A percentile compares a stretch with the other conserved stretches of the same genome.
phyloP scores from a whole-genome alignment of 1,284 basidiomycete genomes.

The Boletus calvinii region DNA sequence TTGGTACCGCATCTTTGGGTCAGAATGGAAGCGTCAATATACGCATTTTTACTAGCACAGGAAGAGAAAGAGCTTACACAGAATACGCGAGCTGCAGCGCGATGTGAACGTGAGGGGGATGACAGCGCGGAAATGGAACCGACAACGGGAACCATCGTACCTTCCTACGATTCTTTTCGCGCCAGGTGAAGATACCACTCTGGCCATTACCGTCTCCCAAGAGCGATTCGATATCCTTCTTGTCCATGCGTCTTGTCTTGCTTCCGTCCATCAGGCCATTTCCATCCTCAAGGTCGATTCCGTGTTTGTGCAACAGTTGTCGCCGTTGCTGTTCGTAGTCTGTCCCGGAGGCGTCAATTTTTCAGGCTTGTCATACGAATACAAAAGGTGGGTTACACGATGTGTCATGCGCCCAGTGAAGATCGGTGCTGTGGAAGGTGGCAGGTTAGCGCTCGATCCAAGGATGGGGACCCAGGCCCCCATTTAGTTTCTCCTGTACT shows the following conservation, averaged over 20 bases:
- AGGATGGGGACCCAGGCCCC: conserved; percentile 24
- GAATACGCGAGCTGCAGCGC: conserved; percentile 81
- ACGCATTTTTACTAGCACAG: conserved; percentile 16
- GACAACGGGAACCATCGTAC: conserved; percentile 39
- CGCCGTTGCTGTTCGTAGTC: conserved; percentile 94
- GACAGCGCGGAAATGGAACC: conserved; percentile 26
- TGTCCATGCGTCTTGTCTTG: conserved; percentile 73
- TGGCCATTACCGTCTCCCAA: conserved; percentile 77
- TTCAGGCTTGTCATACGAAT: conserved; percentile 23
- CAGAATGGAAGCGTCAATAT: conserved; percentile 29
- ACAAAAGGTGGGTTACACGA: conserved; percentile 51
- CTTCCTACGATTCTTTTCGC: conserved; percentile 90
- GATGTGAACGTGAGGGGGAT: conserved; percentile 19
- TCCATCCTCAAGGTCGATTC: conserved; percentile 88
- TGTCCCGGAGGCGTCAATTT: conserved; percentile 34
- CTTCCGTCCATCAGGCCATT: conserved; percentile 61
- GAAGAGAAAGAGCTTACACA: conserved; percentile 59
- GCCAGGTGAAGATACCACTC: conserved; percentile 86
- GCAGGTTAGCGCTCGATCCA: conserved; percentile 23
- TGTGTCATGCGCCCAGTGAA: conserved; percentile 92
- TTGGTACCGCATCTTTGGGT: conserved; percentile 76
- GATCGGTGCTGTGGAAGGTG: conserved; percentile 59
- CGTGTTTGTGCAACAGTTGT: conserved; percentile 88
- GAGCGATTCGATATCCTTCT: conserved; percentile 73
- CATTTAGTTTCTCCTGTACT: conserved; percentile 37